Evolutionary conservation across 352 stramenopile genomes (phyloP), one percentile per base, ranked within the genome.

Genomic region (Peronospora destructor): DNA sequence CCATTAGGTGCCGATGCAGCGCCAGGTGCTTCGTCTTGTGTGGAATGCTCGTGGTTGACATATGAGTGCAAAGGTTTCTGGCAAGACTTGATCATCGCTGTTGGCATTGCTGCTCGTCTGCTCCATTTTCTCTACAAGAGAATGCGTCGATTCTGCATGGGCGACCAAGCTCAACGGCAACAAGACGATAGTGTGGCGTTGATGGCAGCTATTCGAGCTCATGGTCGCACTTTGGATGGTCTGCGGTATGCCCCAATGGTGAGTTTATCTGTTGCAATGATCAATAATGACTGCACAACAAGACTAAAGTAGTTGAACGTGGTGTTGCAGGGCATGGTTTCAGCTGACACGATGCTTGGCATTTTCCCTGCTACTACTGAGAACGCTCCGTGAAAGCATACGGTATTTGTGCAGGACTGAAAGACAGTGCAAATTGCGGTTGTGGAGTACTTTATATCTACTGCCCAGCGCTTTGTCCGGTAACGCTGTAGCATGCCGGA

Each of bases 51-150:
- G 28, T 86, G 69, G 55, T 77, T 79, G 35, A 73, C 66, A 16
- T 71, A 71, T 26, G 60, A 48, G 19, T 86, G 74, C 45, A 46
- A 66, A 33, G 68, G 66, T n/a, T 88, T 88, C 48, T 84, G 63
- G 65, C 53, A 67, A 40, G 60, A 85, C 36, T 49, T 88, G 8
- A 3, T 71, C 2, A 14, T 72, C 23, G 62, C 64, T 1, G 16
- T 56, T 11, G 59, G 59, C 17, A 37, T 72, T 39, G 45, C 19
- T n/a, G 8, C 21, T 17, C 55, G 35, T 40, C 34, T 66, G 33
- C 32, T 56, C 17, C 37, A 47, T 12, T 63, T 51, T 17, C 9
- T 71, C 5, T 79, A 56, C 53, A 45, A 41, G 16, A 73, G 72
- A 23, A 44, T 63, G 4, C 71, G 56, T 12, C 56, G 47, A 9